A percentile compares a stretch with the other conserved stretches of the same genome.
Conservation (phyloP, 108 stramenopile genomes). For the Fistulifera pelliculosa region DNA sequence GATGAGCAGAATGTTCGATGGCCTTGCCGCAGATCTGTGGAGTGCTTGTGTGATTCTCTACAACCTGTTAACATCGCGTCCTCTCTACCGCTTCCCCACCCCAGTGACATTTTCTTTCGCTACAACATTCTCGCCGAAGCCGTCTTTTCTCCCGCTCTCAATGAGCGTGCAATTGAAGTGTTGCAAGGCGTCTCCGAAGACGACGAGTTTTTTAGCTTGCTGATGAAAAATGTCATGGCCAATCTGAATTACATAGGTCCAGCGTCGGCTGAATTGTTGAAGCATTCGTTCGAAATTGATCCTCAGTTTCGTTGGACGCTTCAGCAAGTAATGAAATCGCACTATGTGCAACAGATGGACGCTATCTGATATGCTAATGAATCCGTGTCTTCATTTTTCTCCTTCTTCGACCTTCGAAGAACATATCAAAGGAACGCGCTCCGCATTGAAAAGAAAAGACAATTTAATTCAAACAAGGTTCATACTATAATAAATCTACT, state of each 20-base stretch:
- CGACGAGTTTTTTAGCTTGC: background rate
- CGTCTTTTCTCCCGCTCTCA: constrained; percentile 14
- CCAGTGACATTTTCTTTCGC: constrained; percentile 23
- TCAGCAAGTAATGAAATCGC: constrained; percentile 11
- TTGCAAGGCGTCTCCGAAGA: constrained; percentile 7
- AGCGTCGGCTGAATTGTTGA: constrained; percentile 15
- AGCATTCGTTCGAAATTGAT: constrained; percentile 19
- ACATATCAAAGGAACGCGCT: too few relatives aligned
- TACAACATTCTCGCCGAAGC: constrained; percentile 32
- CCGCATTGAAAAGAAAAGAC: background rate
- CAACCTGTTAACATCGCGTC: constrained; percentile 57
- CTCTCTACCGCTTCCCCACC: constrained; percentile 17
- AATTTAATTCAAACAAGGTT: background rate
- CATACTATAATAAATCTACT: constrained; percentile 1
- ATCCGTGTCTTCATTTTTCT: background rate
- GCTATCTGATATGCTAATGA: background rate
- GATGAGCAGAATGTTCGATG: constrained; percentile 41
- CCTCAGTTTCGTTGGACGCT: constrained; percentile 31
- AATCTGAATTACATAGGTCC: constrained; percentile 19
- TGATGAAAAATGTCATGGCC: constrained; percentile 14
- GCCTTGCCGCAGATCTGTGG: constrained; percentile 76
- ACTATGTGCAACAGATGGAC: constrained; percentile 5
- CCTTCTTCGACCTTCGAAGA: too few relatives aligned
- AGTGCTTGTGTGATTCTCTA: constrained; percentile 74
- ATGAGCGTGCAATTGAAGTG: constrained; percentile 30